phyloP scores from a whole-genome alignment of 768 basidiomycete species.

The Amanita polypyramis region DNA sequence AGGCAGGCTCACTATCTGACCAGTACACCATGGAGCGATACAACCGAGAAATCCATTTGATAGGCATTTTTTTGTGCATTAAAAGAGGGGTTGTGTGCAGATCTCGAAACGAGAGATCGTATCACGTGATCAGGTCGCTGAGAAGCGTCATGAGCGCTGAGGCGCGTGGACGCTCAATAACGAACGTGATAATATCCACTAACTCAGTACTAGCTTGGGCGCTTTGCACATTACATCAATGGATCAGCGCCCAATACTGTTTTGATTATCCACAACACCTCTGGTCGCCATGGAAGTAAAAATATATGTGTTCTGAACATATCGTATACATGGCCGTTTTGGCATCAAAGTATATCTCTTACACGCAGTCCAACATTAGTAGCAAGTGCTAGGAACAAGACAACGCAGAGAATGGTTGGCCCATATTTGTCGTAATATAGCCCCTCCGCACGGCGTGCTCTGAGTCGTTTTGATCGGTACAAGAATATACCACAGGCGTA shows the following conservation, averaged over 20 bases:
- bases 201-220: neutral
- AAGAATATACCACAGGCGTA: slow-evolving; percentile 81
- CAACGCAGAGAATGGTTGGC: slow-evolving; percentile 62
- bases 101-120: no score
- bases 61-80: no score
- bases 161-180: no score
- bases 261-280: neutral
- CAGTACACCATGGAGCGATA: no score
- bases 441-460: slow-evolving; percentile 64
- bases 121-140: no score
- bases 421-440: slow-evolving; percentile 88
- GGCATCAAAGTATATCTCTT: slow-evolving; percentile 33
- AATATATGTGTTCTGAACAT: neutral
- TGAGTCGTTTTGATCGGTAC: slow-evolving; percentile 59
- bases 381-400: slow-evolving; percentile 58
- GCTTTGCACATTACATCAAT: neutral
- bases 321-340: no score
- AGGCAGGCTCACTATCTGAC: no score
- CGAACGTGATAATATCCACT: no score
- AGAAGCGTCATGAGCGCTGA: no score
- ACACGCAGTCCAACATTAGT: slow-evolving; percentile 68
- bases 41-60: no score
- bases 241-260: neutral
- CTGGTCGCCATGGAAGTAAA: neutral
- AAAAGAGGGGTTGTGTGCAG: no score